Evolutionary conservation across 306 rosid genomes (phyloP), one percentile per base, ranked within the genome.

Genomic region (Cicer yamashitae): DNA sequence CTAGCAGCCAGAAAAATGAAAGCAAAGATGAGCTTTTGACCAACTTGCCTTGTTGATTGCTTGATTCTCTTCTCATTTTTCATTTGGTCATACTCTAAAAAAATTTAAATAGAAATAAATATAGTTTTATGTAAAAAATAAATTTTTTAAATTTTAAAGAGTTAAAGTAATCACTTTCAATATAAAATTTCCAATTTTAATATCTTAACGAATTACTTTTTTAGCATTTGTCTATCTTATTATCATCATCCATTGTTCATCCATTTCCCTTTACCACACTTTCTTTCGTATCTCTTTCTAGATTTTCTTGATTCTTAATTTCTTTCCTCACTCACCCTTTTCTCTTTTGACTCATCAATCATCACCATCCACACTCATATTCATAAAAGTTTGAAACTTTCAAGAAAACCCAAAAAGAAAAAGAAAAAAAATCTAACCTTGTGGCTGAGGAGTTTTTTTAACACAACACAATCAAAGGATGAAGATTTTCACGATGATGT

Each of bases 1-100:
- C 57, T 66, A 74, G 81, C 81, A 43, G 83, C 85, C 88, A 64
- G 45, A 40, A 68, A 34, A 8, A 25, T 40, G 40, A 61, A 7
- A 4, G 11, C 1, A 53, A 41, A 60, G 15, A 20, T 34, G 25
- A 79, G 6, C 12, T 59, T 83, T 84, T 67, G 84, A 80, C 77
- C n/a, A 47, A 68, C 0, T 10, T 39, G 3, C 1, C 7, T 20
- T 34, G 15, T 17, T 65, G 10, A 65, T 65, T 30, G 34, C 4
- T 65, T 13, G 22, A n/a, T 38, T 14, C n/a, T 14, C 12, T 34
- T 52, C 14, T 61, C 41, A 11, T 59, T 59, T 25, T 10, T 30
- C 10, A 11, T 6, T 41, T 30, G 5, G 37, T 30, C 37, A 30
- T 30, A 30, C 37, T 30, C 37, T 30, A 30, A 30, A 30, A 30